These are phyloP conservation scores for Kwoniella europaea DNA, from an alignment of 768 basidiomycete species.

Conservation along the genomic window DNA sequence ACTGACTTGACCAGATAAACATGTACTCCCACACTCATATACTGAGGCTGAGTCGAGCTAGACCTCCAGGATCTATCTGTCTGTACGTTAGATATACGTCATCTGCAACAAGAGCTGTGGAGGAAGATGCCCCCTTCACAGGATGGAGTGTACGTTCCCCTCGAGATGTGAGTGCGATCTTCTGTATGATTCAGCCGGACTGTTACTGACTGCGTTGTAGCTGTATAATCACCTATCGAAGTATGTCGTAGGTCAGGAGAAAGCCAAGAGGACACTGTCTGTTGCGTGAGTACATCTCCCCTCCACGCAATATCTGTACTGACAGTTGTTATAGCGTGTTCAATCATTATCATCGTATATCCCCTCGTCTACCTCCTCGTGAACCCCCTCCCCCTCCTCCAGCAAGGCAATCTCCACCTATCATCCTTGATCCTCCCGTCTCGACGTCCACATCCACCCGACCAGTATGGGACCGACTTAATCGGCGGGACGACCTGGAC, in stretches of 20 bases:
- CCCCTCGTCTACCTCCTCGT: constrained; percentile 60
- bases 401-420: constrained; percentile 20
- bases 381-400: constrained; percentile 15
- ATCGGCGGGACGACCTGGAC: constrained; percentile 1
- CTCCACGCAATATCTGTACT: not conserved
- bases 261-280: constrained; percentile 88
- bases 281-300: constrained; percentile 75
- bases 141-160: constrained; percentile 42
- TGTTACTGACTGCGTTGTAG: constrained; percentile 59
- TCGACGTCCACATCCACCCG: constrained; percentile 10
- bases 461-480: constrained; percentile 8
- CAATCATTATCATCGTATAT: constrained; percentile 85
- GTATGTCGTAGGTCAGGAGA: constrained; percentile 88
- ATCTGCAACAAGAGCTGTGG: not conserved
- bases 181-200: not conserved
- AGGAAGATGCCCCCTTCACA: constrained; percentile 22
- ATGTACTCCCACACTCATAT: not conserved
- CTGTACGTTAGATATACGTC: not conserved
- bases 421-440: constrained; percentile 19
- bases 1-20: not conserved
- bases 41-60: constrained; percentile 1
- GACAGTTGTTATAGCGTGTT: constrained; percentile 68
- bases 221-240: constrained; percentile 83
- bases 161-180: constrained; percentile 33
- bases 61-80: not conserved